A percentile compares a stretch with the other conserved stretches of the same genome.
These are phyloP conservation scores for Phlyctochytrium bullatum DNA, from an alignment of 192 early-diverging fungal species.

Conservation along the genomic window DNA sequence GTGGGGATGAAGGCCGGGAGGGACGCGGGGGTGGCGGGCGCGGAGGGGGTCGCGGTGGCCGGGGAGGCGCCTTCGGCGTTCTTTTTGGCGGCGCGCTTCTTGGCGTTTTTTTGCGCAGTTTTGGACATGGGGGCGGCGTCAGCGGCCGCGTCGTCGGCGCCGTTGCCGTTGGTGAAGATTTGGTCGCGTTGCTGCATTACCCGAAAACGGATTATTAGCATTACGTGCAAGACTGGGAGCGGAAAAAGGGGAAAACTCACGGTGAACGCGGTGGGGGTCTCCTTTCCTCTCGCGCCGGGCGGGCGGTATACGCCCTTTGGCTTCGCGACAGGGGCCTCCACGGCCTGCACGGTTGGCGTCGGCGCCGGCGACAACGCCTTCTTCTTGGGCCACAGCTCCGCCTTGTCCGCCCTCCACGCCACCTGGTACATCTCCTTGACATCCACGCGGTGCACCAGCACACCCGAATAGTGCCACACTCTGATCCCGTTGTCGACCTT, in stretches of 20 bases:
- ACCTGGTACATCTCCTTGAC: constrained; percentile 88
- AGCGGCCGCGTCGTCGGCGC: constrained; percentile 8
- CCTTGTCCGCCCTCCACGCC: constrained; percentile 34
- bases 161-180: not conserved
- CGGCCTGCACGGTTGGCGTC: constrained; percentile 41
- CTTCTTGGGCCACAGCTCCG: constrained; percentile 70
- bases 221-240: constrained; percentile 2
- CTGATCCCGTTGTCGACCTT: constrained; percentile 98
- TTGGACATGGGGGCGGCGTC: constrained; percentile 48
- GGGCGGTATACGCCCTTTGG: constrained; percentile 52
- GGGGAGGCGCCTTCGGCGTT: constrained; percentile 43
- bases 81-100: constrained; percentile 65
- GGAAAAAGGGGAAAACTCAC: constrained; percentile 27
- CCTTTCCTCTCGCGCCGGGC: constrained; percentile 47
- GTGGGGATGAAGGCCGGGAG: constrained; percentile 26
- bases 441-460: constrained; percentile 70
- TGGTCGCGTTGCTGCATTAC: not conserved
- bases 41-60: constrained; percentile 23
- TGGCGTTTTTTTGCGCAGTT: constrained; percentile 67
- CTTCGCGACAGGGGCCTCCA: constrained; percentile 31
- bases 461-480: constrained; percentile 94
- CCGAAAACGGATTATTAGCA: not conserved
- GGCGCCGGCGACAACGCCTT: constrained; percentile 71
- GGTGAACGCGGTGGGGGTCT: constrained; percentile 31
- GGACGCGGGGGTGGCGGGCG: constrained; percentile 26